Evolutionary conservation across 1,284 basidiomycete species (phyloP), one percentile per base, ranked within the genome.

Genomic region (Hemileia vastatrix): DNA sequence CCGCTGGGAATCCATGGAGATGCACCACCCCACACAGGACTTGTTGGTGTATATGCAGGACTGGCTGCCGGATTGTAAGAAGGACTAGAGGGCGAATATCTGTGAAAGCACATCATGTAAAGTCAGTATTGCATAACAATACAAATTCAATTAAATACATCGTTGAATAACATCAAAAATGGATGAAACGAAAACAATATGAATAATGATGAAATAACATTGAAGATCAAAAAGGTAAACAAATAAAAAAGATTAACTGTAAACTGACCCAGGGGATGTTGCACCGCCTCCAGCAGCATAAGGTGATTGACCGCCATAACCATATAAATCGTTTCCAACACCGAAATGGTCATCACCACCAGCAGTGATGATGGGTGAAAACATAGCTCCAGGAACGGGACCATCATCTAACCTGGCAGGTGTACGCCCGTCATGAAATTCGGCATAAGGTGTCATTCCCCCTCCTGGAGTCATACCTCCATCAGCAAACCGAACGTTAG

Each of bases 361-460:
- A 65, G 87, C 89, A 68, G 86, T 85, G 32, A 88, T 90, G 53
- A 98, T 84, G 0, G 95, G 95, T 33, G 93, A 95, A 83, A 98
- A 98, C 0, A 88, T 84, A 27, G 90, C 90, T 6, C 68, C 67
- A 44, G 65, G 67, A 6, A 69, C 62, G 9, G 62, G 63, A 23
- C 53, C 62, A 47, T 67, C 65, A 32, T 60, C 63, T 13, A 52
- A 57, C 43, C 48, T 48, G 45, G 62, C 55, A 1, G 73, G 72
- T 24, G 71, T 75, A 60, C 68, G 63, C 47, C 68, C 70, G 32
- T 63, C 65, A n/a, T 54, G 64, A 55, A 65, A 56, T 51, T 71
- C 69, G 18, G 69, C 90, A 76, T 96, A 96, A 1, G 92, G 93
- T 1, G 92, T 97, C 89, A 94, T 92, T 36, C 78, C 78, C 11